phyloP scores from a whole-genome alignment of 305 asterid genomes.

The Nicotiana rustica region DNA sequence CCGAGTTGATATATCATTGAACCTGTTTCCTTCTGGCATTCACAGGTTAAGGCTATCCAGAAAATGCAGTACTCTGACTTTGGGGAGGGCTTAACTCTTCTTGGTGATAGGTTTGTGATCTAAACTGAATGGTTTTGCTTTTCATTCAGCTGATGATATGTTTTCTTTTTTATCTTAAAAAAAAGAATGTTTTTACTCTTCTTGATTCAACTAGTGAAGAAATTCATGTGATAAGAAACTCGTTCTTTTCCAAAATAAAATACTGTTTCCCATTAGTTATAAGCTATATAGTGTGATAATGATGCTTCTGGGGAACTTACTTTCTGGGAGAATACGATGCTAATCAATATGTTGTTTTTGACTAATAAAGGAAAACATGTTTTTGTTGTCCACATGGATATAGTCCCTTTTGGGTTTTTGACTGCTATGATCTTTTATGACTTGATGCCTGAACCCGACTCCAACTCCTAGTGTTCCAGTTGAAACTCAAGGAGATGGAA shows the following conservation, averaged over 20 bases:
- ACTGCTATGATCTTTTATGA: constrained; percentile 1
- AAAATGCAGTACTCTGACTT: constrained; percentile 39
- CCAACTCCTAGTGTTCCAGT: no score
- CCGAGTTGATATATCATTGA: neutral
- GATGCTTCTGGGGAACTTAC: constrained; percentile 5
- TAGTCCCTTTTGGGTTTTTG: constrained; percentile 7
- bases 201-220: constrained; percentile 24
- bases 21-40: constrained; percentile 29
- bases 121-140: constrained; percentile 10
- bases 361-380: neutral
- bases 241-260: neutral
- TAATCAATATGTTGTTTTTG: neutral
- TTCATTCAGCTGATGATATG: neutral
- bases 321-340: neutral
- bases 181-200: neutral
- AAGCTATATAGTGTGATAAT: neutral
- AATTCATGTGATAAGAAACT: neutral
- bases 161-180: constrained; percentile 7
- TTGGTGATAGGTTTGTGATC: constrained; percentile 39
- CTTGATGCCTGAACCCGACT: neutral
- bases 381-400: constrained; percentile 11
- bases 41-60: constrained; percentile 39
- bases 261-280: constrained; percentile 6
- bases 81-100: constrained; percentile 45
- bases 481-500: no score